Evolutionary conservation across 2,329 filamentous ascomycete genomes (phyloP), one percentile per base, ranked within the genome.

Genomic region (Penicillium sp.): DNA sequence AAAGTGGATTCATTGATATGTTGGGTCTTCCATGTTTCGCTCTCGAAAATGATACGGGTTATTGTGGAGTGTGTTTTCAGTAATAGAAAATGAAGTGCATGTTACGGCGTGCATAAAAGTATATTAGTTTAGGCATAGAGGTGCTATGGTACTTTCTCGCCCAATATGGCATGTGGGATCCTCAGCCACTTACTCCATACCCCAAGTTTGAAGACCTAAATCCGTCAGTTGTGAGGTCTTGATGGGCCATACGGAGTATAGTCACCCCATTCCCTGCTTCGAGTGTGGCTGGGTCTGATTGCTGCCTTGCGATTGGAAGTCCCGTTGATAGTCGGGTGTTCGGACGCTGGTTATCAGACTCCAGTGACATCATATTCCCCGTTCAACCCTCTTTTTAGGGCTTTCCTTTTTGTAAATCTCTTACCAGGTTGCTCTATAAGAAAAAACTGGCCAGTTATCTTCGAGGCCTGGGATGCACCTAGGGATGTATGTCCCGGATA

Each of bases 341-440:
- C 17, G 21, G 50, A 53, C 41, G 13, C 19, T 23, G 17, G 36
- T 36, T 36, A 29, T 53, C 41, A 23, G 31, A 31, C 13, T 33
- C 19, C 43, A 55, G 27, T 55, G 52, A 55, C 52, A 55, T 55
- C 52, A 55, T 55, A 39, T 49, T 31, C 43, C 19, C 45, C 31
- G 21, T 35, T 25, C 45, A 23, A 35, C 29, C 45, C 29, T 35
- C 8, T 35, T 23, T 35, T 48, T 35, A 35, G 45, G 45, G 31
- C 31, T 48, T 48, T 48, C 6, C 10, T 29, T 35, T n/a, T 35
- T 3, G 19, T 23, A 23, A 35, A 35, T 47, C 44, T 47, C 45
- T 48, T 35, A n/a, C 31, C 21, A 19, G 19, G 6, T 17, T 21
- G 25, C 17, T 19, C 19, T 9, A 27, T 3, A 48, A 35, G 29